Percentiles rank a stretch among this genome's conserved stretches.
Evolutionary conservation across 2,329 filamentous ascomycete genomes (phyloP).

Genomic region (Scedosporium minutisporum): DNA sequence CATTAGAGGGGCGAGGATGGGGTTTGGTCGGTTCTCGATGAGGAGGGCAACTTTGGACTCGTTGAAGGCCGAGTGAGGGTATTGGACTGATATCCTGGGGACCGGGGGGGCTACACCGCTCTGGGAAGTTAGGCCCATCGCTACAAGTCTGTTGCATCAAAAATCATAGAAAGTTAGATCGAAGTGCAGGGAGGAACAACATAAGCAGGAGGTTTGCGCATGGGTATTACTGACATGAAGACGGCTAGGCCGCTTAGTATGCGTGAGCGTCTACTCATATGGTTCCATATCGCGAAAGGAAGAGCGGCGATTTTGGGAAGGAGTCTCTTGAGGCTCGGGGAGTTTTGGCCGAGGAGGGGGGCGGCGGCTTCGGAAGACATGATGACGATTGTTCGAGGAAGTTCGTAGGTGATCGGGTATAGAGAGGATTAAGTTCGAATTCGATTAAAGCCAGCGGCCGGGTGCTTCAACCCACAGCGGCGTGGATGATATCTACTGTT

Average conservation of each 20-base stretch:
- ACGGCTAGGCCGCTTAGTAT: constrained; percentile 18
- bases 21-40: constrained; percentile 40
- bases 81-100: constrained; percentile 23
- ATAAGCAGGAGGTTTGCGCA: background rate
- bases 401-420: background rate
- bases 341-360: background rate
- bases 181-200: background rate
- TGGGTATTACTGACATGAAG: constrained; percentile 18
- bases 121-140: constrained; percentile 14
- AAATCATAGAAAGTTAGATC: background rate
- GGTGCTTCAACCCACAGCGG: too few relatives aligned
- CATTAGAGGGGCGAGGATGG: constrained; percentile 41
- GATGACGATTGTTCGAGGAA: background rate
- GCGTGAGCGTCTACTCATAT: constrained; percentile 24
- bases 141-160: constrained; percentile 8
- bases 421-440: background rate
- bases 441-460: background rate
- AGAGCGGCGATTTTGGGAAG: constrained; percentile 13
- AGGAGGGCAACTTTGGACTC: constrained; percentile 44
- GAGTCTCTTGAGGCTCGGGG: background rate
- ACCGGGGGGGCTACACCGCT: constrained; percentile 14
- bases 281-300: constrained; percentile 19
- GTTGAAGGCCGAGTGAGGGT: constrained; percentile 30
- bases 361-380: constrained; percentile 2
- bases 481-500: background rate